Evolutionary conservation across 257 asterid species (phyloP), one percentile per base, ranked within the genome.

Genomic region (Capsicum baccatum): DNA sequence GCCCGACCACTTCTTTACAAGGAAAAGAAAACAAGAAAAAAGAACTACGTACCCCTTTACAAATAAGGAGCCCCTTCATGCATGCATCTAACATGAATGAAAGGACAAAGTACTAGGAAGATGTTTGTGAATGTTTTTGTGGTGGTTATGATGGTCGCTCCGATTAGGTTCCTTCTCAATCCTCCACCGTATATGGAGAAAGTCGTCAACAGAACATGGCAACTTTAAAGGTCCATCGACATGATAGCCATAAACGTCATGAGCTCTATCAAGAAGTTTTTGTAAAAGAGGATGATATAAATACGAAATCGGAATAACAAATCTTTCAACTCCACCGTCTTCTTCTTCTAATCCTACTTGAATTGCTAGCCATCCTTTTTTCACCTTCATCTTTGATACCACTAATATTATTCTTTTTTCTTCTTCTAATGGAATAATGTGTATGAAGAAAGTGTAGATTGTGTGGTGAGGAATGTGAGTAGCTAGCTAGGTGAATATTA

Each of bases 101-200:
- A 88, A 90, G 35, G 89, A 86, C 58, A 88, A 88, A 81, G 85
- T 82, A 52, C 63, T 82, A 79, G 84, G 70, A 59, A 84, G 80
- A 21, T 84, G 86, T 56, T 88, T 60, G 83, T 88, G 64, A 64
- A 52, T 56, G 9, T 33, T 78, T 54, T 78, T 54, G 13, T 52
- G 64, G 56, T 70, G 57, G 19, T 62, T 80, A 3, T 56, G 68
- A 57, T 67, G 81, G 86, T 80, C 86, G 26, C 70, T 79, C 37
- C 81, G 5, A 19, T 68, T 86, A 48, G 54, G 79, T 16, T 84
- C 91, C 87, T 90, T 86, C 80, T 90, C 90, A 26, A 90, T 88
- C 74, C 55, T 85, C 92, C 92, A 90, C 12, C 88, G 86, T 81
- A 90, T 88, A 64, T 84, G 88, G 83, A 87, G 90, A 79, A 90